phyloP scores from a whole-genome alignment of 352 stramenopile genomes.

The Phytophthora crassamura region DNA sequence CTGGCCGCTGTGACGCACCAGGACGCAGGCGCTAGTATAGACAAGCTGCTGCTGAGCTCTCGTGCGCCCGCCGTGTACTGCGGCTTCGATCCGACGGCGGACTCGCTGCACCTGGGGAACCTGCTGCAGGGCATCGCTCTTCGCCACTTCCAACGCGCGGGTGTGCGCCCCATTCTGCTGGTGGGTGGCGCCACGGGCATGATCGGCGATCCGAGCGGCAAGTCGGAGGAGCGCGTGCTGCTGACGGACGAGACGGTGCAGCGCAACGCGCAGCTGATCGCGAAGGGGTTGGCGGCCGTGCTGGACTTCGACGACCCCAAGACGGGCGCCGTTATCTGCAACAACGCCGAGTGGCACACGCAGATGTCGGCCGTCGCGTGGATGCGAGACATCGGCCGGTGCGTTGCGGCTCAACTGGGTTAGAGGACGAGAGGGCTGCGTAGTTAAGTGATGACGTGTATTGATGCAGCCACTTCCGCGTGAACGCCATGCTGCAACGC shows the following conservation, averaged over 20 bases:
- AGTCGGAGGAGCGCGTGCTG: conserved; percentile 96
- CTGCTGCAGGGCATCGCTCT: conserved; percentile 88
- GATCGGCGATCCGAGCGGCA: conserved; percentile 99
- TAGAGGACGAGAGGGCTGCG: neutral
- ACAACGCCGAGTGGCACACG: conserved; percentile 98
- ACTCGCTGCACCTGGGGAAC: conserved; percentile 92
- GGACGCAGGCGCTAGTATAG: conserved; percentile 59
- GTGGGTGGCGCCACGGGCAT: conserved; percentile 90
- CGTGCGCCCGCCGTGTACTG: conserved; percentile 74
- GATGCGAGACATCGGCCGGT: conserved; percentile 96
- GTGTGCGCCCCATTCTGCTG: conserved; percentile 91
- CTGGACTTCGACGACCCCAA: conserved; percentile 92
- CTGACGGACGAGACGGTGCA: conserved; percentile 94
- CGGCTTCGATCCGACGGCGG: conserved; percentile 93
- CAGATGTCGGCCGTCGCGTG: conserved; percentile 96
- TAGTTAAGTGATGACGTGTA: neutral
- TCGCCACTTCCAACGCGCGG: conserved; percentile 87
- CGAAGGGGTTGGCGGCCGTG: conserved; percentile 93
- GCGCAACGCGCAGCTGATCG: conserved; percentile 91
- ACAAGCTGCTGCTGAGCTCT: conserved; percentile 49
- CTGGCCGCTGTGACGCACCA: conserved; percentile 77
- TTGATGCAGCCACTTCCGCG: conserved; percentile 90
- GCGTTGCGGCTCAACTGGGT: conserved; percentile 6
- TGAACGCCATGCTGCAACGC: conserved; percentile 99
- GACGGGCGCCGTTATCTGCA: conserved; percentile 95